Base-by-base conservation (phyloP, 257 asterid genomes). In the Salvia rosmarinus region DNA sequence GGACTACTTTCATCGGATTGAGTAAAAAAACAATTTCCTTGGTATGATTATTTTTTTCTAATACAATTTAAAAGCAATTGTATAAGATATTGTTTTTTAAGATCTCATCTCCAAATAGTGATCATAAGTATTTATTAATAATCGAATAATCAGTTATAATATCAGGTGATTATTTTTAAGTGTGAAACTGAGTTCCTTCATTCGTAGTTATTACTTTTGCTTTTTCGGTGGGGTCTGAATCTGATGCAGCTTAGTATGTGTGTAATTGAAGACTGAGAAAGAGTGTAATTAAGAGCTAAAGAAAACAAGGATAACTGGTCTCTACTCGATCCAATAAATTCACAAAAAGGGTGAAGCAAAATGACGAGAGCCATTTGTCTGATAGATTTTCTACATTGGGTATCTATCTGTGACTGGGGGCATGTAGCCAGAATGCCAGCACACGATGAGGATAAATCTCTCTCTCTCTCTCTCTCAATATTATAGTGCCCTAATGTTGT, bases 341-440 rank as follows among this genome's bases (percentile, higher is more conserved):
- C 55, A 64, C 64, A 44, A 23, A 75, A 68, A 40, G 59, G 28
- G 42, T 16, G 28, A 69, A 66, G 4, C 32, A 32, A 71, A 35
- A 75, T 80, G 49, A 71, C 61, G 77, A 58, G 54, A 67, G 16
- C 50, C 77, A 64, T 25, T 61, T 61, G 59, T 67, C 2, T 40
- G 37, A 35, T 16, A 9, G 14, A 71, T 60, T 60, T 51, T 57
- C 4, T 60, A 54, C 14, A 57, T 32, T 64, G 69, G 59, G 60
- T 46, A 42, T 30, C 11, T 74, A 59, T n/a, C n/a, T n/a, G n/a
- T 80, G 49, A 71, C 67, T 60, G 59, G 30, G 58, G 9, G 64
- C 73, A 76, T 73, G 72, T 54, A 55, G 58, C 70, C 73, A 76
- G 44, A 76, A 80, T 76, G 68, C 65, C 76, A 72, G 74, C 81